phyloP scores from a whole-genome alignment of 164 flowering plant species.

The Nelumbo lutea region DNA sequence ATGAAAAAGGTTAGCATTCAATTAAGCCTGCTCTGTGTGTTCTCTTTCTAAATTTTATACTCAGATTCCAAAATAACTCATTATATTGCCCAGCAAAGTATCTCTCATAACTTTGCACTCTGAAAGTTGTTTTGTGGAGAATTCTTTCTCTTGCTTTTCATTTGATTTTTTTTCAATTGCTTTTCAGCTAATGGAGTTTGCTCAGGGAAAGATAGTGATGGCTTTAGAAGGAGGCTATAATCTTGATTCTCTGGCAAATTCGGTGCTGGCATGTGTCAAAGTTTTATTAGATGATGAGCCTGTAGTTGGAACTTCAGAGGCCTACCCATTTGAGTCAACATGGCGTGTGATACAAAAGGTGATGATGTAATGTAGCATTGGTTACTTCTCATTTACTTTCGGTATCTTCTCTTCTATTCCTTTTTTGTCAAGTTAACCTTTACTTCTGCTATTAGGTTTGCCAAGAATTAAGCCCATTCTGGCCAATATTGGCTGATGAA shows the following conservation, averaged over 20 bases:
- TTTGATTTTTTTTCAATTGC: slow-evolving; percentile 2
- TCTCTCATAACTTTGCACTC: background rate
- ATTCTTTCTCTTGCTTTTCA: background rate
- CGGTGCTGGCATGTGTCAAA: slow-evolving; percentile 76
- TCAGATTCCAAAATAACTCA: background rate
- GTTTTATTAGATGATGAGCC: slow-evolving; percentile 60
- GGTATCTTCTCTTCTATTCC: background rate
- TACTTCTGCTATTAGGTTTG: slow-evolving; percentile 58
- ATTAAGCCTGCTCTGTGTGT: background rate
- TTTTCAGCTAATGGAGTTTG: slow-evolving; percentile 80
- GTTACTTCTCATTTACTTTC: background rate
- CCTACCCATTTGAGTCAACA: slow-evolving; percentile 86
- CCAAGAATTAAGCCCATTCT: slow-evolving; percentile 46
- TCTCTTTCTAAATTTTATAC: background rate
- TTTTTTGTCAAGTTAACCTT: slow-evolving; percentile 1
- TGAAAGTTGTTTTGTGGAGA: background rate
- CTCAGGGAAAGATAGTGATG: slow-evolving; percentile 75
- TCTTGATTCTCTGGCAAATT: slow-evolving; percentile 75
- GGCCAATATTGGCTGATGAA: slow-evolving; percentile 66
- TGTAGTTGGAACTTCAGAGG: slow-evolving; percentile 44
- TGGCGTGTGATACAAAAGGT: slow-evolving; percentile 88
- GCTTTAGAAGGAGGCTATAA: slow-evolving; percentile 97
- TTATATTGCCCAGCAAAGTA: background rate
- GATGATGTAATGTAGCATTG: slow-evolving; percentile 36
- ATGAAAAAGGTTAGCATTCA: slow-evolving; percentile 63